These are phyloP conservation scores for Dimargaris cristalligena DNA, from an alignment of 192 early-diverging fungal species.

Conservation along the genomic window DNA sequence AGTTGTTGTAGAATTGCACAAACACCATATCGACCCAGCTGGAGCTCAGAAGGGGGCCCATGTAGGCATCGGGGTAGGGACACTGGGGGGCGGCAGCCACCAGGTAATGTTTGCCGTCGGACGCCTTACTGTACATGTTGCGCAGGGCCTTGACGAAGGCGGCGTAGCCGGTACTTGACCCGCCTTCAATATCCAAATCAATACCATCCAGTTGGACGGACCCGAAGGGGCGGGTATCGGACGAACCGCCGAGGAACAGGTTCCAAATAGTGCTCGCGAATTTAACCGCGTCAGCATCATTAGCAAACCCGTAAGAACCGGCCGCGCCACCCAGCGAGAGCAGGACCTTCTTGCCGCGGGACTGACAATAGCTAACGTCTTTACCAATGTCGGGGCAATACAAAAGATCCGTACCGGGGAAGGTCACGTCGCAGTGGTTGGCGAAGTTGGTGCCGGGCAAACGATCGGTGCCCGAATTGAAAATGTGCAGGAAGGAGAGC, in stretches of 20 bases:
- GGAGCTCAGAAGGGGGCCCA: slow-evolving; percentile 36
- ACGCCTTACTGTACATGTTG: slow-evolving; percentile 29
- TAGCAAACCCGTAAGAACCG: slow-evolving; percentile 40
- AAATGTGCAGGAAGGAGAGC: slow-evolving; percentile 43
- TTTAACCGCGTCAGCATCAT: slow-evolving; percentile 32
- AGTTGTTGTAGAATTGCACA: slow-evolving; percentile 76
- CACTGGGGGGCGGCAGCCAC: slow-evolving; percentile 59
- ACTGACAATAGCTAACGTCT: slow-evolving; percentile 57
- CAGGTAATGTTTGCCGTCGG: slow-evolving; percentile 30
- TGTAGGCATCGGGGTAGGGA: slow-evolving; percentile 48
- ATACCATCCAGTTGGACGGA: slow-evolving; percentile 51
- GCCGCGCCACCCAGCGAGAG: slow-evolving; percentile 53
- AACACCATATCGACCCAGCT: slow-evolving; percentile 51
- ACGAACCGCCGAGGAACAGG: slow-evolving; percentile 49
- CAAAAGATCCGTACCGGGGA: slow-evolving; percentile 39
- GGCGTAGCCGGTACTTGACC: slow-evolving; percentile 33
- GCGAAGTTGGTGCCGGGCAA: slow-evolving; percentile 50
- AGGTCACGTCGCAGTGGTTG: slow-evolving; percentile 38
- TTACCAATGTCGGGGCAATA: slow-evolving; percentile 50
- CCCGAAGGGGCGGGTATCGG: slow-evolving; percentile 46
- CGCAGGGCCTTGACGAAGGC: slow-evolving; percentile 42
- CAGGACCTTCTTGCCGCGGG: slow-evolving; percentile 49
- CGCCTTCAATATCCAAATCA: slow-evolving; percentile 54
- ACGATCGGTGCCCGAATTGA: slow-evolving; percentile 34
- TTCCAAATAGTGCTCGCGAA: slow-evolving; percentile 61